Percentiles rank a stretch among this genome's conserved stretches.
Evolutionary conservation across 768 basidiomycete genomes (phyloP).

Genomic region (Rhodotorula paludigena): DNA sequence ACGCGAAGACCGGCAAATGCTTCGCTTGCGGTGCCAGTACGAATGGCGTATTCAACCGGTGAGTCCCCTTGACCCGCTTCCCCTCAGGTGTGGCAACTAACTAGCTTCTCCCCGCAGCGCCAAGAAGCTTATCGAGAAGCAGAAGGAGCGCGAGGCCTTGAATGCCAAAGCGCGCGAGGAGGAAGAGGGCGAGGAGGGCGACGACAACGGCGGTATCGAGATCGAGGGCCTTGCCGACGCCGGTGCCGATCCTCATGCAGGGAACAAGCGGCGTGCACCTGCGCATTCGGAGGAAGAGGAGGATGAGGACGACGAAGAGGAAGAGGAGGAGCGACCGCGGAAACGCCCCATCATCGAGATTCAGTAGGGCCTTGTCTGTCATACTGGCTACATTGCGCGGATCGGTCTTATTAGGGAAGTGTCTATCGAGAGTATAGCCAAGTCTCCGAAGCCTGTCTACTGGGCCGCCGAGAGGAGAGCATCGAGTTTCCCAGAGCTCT

Average conservation of each 20-base stretch:
- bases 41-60: slow-evolving; percentile 84
- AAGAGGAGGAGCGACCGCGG: slow-evolving; percentile 10
- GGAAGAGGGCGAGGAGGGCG: slow-evolving; percentile 35
- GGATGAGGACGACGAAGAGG: slow-evolving; percentile 15
- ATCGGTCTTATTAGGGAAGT: not conserved
- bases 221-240: slow-evolving; percentile 39
- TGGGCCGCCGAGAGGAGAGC: slow-evolving; percentile 31
- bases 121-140: slow-evolving; percentile 83
- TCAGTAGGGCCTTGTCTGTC: not conserved
- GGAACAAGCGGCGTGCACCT: not conserved
- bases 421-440: not conserved
- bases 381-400: not conserved
- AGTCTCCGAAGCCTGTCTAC: not conserved
- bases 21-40: slow-evolving; percentile 89
- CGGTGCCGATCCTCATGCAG: not conserved
- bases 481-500: slow-evolving; percentile 31
- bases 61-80: not conserved
- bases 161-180: slow-evolving; percentile 48
- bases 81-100: not conserved
- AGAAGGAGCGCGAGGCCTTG: slow-evolving; percentile 53
- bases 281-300: not conserved
- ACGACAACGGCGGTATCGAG: slow-evolving; percentile 35
- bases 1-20: slow-evolving; percentile 89
- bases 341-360: slow-evolving; percentile 33
- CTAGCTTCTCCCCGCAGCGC: slow-evolving; percentile 51